Base-by-base conservation (phyloP, 2,329 filamentous ascomycete genomes). In the Pseudodiploospora longispora region DNA sequence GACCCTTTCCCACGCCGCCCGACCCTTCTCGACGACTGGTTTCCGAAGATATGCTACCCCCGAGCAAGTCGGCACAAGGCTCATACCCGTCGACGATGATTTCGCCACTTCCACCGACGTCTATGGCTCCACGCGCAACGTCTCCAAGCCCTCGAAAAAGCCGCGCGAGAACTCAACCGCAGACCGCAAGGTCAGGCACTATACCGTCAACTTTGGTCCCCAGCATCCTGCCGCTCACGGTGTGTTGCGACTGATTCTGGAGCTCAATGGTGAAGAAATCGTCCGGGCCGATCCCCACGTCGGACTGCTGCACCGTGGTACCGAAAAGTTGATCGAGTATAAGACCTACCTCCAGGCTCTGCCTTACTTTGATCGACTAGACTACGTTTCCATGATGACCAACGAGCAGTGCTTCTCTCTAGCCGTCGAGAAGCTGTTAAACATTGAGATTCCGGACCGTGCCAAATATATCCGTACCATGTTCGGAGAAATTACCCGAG, bases 321-420 rank as follows among this genome's bases (percentile, higher is more conserved):
- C 93, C 51, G 93, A 98, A 78, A 98, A 98, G 79, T 81, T 98
- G 71, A 97, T 97, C 70, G 93, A 98, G 76, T 98, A 98, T 80
- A 96, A 95, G 78, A 95, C 91, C 57, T 98, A 98, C 64, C 79
- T 97, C 61, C 93, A 98, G 75, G 93, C 93, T 46, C 75, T 98
- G 62, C 93, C 93, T 45, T 98, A 98, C 75, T 98, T 98, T 65
- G 93, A 98, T 71, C 88, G 93, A 57, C 77, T 98, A 66, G 93
- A 98, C 70, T 98, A 98, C 68, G 90, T 96, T 57, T 96, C 89
- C 60, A 98, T 98, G 94, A 98, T 98, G 93, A 98, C 93, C 60
- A 98, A 98, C 69, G 93, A 98, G 76, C 93, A 98, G 71, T 95
- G 89, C 63, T 98, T 88, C 69, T 82, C 89, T 33, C 78, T 98